Evolutionary conservation across 176 grass and related monocot species (phyloP).

Genomic region (Pontederia crassipes): DNA sequence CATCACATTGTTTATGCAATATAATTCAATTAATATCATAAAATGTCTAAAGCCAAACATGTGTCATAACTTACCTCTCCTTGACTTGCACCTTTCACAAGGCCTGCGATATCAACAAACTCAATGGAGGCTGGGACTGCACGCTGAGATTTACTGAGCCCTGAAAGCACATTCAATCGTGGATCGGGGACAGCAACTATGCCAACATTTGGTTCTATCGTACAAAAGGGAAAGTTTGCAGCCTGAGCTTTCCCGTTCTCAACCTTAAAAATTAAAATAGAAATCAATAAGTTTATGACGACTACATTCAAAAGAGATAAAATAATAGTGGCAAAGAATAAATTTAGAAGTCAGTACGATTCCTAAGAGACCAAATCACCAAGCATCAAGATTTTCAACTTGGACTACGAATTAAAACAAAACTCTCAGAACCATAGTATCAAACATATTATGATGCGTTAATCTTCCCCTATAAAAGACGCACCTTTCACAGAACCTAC

Average conservation of each 20-base stretch:
- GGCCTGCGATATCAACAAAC: slow-evolving; percentile 96
- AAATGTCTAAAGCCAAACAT: no score
- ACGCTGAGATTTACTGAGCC: slow-evolving; percentile 82
- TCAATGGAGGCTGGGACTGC: slow-evolving; percentile 68
- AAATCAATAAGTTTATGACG: background rate
- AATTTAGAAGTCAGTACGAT: background rate
- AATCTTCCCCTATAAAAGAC: no score
- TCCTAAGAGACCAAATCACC: no score
- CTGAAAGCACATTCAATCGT: slow-evolving; percentile 62
- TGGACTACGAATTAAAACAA: no score
- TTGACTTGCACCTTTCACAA: slow-evolving; percentile 97
- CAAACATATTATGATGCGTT: no score
- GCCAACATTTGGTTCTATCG: slow-evolving; percentile 85
- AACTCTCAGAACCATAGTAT: no score
- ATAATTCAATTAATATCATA: no score
- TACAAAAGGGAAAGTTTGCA: slow-evolving; percentile 93
- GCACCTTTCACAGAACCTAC: no score
- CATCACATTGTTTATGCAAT: no score
- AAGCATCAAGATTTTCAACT: no score
- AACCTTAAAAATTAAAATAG: slow-evolving; percentile 33
- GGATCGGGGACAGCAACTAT: slow-evolving; percentile 74
- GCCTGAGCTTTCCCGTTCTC: slow-evolving; percentile 97
- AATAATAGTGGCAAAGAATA: background rate
- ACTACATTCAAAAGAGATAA: background rate
- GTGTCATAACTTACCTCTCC: slow-evolving; percentile 50